Evolutionary conservation across 345 rosid genomes (phyloP).

Genomic region (Gossypium anomalum): DNA sequence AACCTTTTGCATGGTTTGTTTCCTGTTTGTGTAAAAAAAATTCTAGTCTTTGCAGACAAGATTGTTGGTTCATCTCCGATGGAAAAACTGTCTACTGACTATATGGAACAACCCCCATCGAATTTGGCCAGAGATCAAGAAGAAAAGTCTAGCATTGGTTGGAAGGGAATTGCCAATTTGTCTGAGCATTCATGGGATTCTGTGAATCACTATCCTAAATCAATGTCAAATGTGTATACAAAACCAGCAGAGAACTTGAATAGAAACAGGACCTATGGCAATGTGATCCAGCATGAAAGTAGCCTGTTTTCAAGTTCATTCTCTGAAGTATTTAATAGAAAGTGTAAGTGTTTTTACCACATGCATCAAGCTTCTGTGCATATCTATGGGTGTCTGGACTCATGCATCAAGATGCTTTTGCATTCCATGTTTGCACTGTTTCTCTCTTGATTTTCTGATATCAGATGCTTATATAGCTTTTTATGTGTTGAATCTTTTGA

Average conservation of each 20-base stretch:
- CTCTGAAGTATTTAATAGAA: slow-evolving; percentile 65
- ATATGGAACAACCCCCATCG: slow-evolving; percentile 26
- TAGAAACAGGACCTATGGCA: slow-evolving; percentile 30
- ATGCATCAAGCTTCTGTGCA: background rate
- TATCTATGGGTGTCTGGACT: background rate
- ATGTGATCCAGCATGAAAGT: slow-evolving; percentile 60
- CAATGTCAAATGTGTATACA: slow-evolving; percentile 37
- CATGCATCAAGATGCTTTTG: background rate
- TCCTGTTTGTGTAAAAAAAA: background rate
- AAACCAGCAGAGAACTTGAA: slow-evolving; percentile 29
- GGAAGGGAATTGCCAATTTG: slow-evolving; percentile 33
- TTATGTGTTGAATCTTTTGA: background rate
- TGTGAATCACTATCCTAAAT: slow-evolving; percentile 33
- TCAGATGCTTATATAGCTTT: background rate
- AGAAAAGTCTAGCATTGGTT: slow-evolving; percentile 28
- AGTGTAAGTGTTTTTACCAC: slow-evolving; percentile 42
- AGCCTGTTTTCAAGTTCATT: slow-evolving; percentile 90
- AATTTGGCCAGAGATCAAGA: slow-evolving; percentile 24
- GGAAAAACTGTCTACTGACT: slow-evolving; percentile 25
- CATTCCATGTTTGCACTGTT: background rate
- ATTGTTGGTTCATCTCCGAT: slow-evolving; percentile 31
- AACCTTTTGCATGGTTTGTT: background rate
- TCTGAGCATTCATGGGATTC: slow-evolving; percentile 42
- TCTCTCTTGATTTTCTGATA: background rate
- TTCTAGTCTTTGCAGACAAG: slow-evolving; percentile 17